Evolutionary conservation across 768 basidiomycete species (phyloP), one percentile per base, ranked within the genome.

Genomic region (Cantharellus cinnabarinus): DNA sequence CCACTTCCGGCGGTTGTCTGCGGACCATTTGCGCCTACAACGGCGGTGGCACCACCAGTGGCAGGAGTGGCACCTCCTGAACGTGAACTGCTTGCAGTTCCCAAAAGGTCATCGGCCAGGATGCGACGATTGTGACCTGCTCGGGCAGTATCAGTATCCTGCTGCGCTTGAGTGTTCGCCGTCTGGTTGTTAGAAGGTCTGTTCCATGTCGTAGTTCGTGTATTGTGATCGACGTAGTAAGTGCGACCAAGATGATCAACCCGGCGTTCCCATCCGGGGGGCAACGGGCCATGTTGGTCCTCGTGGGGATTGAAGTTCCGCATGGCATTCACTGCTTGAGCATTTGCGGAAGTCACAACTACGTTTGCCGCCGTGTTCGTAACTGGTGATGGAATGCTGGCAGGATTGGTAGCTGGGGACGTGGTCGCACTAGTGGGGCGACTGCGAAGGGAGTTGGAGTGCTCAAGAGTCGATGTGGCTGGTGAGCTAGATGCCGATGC

Each of bases 171-270:
- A 53, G 72, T 77, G 66, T 94, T 93, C 10, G 77, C 81, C 2
- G 79, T 77, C 35, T 10, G 10, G 66, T 76, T 89, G 7, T 79
- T 71, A 34, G 83, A 87, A 4, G 94, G 94, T 15, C 95, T 75
- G 68, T 89, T 93, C 95, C 95, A 99, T 0, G 95, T 98, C 4
- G 95, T 99, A 7, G 85, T 88, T 59, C 95, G 84, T 4, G 89
- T 89, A 69, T 97, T 98, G 72, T 98, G 95, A 68, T 99, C 95
- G 58, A 99, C 95, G 69, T 98, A 99, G 70, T 99, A 99, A 4
- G 89, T 94, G 59, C 95, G 75, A 4, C 85, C 95, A 35, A 98
- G 79, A 40, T 95, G 93, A 71, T 99, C 95, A 59, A 93, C 88
- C 51, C 95, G 86, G 61, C 95, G 80, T 70, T 99, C 95, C 95